Base-by-base conservation (phyloP, 129 eudicot species). In the Saussurea involucrata region DNA sequence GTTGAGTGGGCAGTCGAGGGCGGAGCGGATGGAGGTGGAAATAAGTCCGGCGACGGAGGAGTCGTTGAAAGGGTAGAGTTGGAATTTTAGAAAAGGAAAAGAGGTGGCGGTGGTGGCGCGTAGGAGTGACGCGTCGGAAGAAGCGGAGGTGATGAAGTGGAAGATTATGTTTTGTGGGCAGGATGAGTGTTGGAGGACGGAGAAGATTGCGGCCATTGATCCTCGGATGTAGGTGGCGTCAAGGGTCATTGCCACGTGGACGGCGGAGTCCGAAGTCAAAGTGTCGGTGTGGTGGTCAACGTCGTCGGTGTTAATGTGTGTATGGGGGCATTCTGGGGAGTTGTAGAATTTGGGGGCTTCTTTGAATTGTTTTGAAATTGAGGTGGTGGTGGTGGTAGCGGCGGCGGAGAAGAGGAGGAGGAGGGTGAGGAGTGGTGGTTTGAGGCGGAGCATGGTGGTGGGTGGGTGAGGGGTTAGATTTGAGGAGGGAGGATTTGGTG, bases 231-330 rank as follows among this genome's bases (percentile, higher is more conserved):
- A 91, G 79, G 83, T 82, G 22, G 80, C 73, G 71, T 91, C 97
- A 11, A 91, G 88, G 74, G 97, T 91, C 97, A 91, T 88, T 0
- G 97, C 93, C 13, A 88, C 90, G 57, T 91, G 93, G 63, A 91
- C 85, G 61, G 76, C 83, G 42, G 70, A 0, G 36, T 64, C 49
- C 20, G 8, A 1, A 8, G 24, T 12, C 17, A 63, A 44, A 4
- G 60, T 33, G 69, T 78, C 55, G 66, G 24, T 61, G 37, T 66
- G 12, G 68, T 57, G 42, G 75, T 65, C 79, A 37, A 20, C 46
- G 73, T 29, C 69, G 29, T 28, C 22, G 27, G 69, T 67, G n/a
- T 42, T 24, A 27, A 55, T 31, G 28, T 28, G 11, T 10, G 80
- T 36, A 6, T 78, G 65, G 2, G 89, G 86, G 68, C 96, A 90